Percentiles rank a stretch among this genome's conserved stretches.
phyloP scores from a whole-genome alignment of 2,329 filamentous ascomycete genomes.

The Pyricularia sp. region DNA sequence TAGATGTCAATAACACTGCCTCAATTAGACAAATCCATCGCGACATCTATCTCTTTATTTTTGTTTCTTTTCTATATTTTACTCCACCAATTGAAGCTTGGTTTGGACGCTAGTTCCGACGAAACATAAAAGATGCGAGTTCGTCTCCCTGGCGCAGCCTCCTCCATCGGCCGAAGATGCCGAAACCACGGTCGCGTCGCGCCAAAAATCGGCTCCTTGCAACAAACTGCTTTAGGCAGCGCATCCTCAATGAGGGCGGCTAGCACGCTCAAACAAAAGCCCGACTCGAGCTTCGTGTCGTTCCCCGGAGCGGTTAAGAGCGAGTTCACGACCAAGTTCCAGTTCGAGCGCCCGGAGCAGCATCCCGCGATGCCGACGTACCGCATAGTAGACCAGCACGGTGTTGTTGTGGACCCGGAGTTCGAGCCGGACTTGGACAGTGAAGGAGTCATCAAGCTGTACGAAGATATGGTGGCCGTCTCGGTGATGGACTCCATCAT shows the following conservation, averaged over 20 bases:
- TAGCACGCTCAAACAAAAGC: constrained; percentile 41
- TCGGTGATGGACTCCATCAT: constrained; percentile 93
- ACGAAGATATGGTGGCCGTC: constrained; percentile 52
- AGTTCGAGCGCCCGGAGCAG: constrained; percentile 61
- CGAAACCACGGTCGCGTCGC: constrained; percentile 16
- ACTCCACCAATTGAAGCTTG: not conserved
- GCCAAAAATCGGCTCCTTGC: not conserved
- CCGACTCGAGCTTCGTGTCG: constrained; percentile 42
- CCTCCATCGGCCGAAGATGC: constrained; percentile 8
- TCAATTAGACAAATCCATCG: not conserved
- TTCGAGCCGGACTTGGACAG: constrained; percentile 59
- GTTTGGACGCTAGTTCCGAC: not conserved
- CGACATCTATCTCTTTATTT: not conserved
- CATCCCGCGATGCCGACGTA: constrained; percentile 77
- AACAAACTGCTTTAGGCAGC: too few relatives aligned
- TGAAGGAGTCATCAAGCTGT: constrained; percentile 43
- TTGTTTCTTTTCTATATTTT: not conserved
- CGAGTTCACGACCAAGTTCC: constrained; percentile 70
- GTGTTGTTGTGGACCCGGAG: constrained; percentile 62
- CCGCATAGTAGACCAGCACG: constrained; percentile 81
- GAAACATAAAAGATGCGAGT: constrained; percentile 6
- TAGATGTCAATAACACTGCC: not conserved
- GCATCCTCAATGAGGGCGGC: constrained; percentile 13
- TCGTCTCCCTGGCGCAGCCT: constrained; percentile 6
- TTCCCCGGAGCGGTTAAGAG: constrained; percentile 96